A percentile compares a stretch with the other conserved stretches of the same genome.
Evolutionary conservation across 2,329 filamentous ascomycete species (phyloP).

Genomic region (Pestalotiopsis sp.): DNA sequence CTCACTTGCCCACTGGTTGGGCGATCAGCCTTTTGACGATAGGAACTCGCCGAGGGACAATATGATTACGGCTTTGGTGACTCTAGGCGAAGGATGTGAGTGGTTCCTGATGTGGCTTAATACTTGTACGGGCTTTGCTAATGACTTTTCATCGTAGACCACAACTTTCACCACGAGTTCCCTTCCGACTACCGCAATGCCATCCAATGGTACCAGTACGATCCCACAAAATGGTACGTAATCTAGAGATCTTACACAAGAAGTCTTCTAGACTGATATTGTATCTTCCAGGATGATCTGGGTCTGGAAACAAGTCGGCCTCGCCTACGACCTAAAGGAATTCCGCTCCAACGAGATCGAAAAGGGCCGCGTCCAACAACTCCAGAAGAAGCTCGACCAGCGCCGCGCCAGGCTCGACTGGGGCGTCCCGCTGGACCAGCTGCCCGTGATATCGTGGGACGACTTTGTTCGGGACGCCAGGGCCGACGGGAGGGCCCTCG

Average conservation of each 20-base stretch:
- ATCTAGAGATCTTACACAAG: conserved; percentile 43
- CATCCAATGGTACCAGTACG: conserved; percentile 89
- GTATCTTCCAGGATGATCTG: neutral
- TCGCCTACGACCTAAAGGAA: conserved; percentile 86
- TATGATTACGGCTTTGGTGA: conserved; percentile 82
- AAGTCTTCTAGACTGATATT: neutral
- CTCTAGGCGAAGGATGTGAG: conserved; percentile 75
- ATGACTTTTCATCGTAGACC: conserved; percentile 44
- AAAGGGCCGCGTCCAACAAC: conserved; percentile 68
- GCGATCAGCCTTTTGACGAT: conserved; percentile 91
- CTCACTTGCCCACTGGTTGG: conserved; percentile 87
- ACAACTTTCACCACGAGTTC: conserved; percentile 97
- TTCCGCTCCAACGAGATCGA: conserved; percentile 86
- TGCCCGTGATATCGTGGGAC: conserved; percentile 66
- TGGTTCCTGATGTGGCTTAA: neutral
- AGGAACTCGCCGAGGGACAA: conserved; percentile 90
- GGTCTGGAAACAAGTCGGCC: conserved; percentile 78
- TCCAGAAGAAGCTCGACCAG: conserved; percentile 67
- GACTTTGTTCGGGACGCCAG: conserved; percentile 57
- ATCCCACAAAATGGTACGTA: conserved; percentile 90
- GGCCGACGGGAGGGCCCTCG: conserved; percentile 58
- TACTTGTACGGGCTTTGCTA: neutral
- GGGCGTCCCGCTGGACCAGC: conserved; percentile 52
- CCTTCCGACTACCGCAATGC: conserved; percentile 92
- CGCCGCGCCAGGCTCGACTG: conserved; percentile 62